A percentile compares a stretch with the other conserved stretches of the same genome.
Evolutionary conservation across 441 rosid species (phyloP).

Genomic region (Populus trichocarpa): DNA sequence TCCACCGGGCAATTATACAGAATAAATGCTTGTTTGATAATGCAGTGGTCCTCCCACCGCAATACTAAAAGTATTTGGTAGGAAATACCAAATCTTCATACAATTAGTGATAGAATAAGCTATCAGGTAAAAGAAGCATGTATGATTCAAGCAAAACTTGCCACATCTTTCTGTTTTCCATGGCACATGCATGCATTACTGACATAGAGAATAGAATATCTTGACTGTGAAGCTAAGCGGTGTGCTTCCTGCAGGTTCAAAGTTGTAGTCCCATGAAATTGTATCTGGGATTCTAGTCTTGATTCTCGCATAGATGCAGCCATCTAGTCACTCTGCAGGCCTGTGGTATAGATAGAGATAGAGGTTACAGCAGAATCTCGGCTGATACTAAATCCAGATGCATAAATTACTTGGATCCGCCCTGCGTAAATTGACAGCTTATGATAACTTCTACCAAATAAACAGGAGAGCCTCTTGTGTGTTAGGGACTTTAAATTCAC

Average conservation of each 20-base stretch:
- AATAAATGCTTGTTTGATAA: too few relatives aligned
- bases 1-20: too few relatives aligned
- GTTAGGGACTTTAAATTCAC: background rate
- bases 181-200: background rate
- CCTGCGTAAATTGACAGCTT: background rate
- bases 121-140: background rate
- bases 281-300: conserved; percentile 84
- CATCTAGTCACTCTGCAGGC: conserved; percentile 64
- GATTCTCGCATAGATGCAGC: conserved; percentile 83
- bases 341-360: conserved; percentile 28
- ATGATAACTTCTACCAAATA: background rate
- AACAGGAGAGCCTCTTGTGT: background rate
- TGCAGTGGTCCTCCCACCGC: too few relatives aligned
- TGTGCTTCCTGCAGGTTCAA: conserved; percentile 73
- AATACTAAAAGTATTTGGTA: too few relatives aligned
- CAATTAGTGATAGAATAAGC: background rate
- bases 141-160: background rate
- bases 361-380: background rate
- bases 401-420: background rate
- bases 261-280: conserved; percentile 83
- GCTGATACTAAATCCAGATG: background rate
- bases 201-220: conserved; percentile 9
- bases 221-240: conserved; percentile 80
- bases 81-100: too few relatives aligned
- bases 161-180: background rate